A percentile compares a stretch with the other conserved stretches of the same genome.
These are phyloP conservation scores for Neofusicoccum laricinum DNA, from an alignment of 2,329 filamentous ascomycete genomes.

Conservation along the genomic window DNA sequence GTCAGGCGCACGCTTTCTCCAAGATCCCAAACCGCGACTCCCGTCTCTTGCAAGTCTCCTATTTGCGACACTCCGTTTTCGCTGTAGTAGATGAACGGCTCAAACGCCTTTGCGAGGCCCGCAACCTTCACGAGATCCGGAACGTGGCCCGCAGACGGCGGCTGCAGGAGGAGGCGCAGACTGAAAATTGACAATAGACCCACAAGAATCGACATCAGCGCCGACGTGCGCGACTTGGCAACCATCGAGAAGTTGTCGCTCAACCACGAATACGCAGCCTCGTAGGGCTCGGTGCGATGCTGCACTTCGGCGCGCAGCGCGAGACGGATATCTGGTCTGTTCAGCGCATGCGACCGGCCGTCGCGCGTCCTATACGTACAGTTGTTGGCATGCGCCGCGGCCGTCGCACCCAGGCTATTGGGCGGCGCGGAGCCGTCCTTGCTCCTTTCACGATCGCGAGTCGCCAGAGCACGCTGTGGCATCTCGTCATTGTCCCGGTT, in stretches of 20 bases:
- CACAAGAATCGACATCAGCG: conserved; percentile 60
- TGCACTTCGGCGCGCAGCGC: conserved; percentile 84
- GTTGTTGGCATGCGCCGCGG: conserved; percentile 35
- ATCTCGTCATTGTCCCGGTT: conserved; percentile 21
- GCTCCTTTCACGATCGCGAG: conserved; percentile 26
- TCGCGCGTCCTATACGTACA: conserved; percentile 41
- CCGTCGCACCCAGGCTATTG: neutral
- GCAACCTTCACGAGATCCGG: conserved; percentile 90
- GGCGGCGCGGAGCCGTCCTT: conserved; percentile 22
- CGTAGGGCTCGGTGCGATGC: conserved; percentile 80
- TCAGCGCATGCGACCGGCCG: conserved; percentile 11
- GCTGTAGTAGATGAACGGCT: conserved; percentile 91
- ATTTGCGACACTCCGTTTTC: conserved; percentile 86
- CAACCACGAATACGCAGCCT: conserved; percentile 65
- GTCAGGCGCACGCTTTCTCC: conserved; percentile 84
- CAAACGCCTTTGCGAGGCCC: conserved; percentile 83
- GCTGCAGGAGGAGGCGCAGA: conserved; percentile 65
- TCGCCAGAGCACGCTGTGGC: conserved; percentile 23
- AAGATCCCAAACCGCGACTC: conserved; percentile 91
- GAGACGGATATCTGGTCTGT: conserved; percentile 60
- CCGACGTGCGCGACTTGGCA: conserved; percentile 68
- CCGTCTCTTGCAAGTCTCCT: conserved; percentile 83
- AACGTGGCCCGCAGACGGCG: conserved; percentile 63
- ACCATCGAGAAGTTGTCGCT: conserved; percentile 58
- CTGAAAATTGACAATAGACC: conserved; percentile 64